Conservation (phyloP, 139 green algal genomes). For the Micractinium conductrix region DNA sequence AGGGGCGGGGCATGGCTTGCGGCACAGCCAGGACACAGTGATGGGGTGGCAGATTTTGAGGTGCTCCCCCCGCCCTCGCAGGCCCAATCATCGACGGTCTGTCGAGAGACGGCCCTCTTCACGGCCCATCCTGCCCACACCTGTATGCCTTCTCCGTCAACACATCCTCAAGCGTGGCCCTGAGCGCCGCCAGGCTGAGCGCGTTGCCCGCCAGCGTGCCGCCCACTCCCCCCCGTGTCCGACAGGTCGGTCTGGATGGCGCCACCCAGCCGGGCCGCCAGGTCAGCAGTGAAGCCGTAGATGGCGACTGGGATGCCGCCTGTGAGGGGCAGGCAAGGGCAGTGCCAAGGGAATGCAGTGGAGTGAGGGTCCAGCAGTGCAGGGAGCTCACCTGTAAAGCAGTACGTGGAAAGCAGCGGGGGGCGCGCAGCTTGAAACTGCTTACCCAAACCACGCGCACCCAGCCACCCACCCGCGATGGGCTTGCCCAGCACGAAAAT, state of each 20-base stretch:
- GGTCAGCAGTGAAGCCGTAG: neutral
- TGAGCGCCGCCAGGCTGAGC: neutral
- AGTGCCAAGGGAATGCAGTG: neutral
- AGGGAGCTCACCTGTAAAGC: neutral
- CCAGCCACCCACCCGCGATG: neutral
- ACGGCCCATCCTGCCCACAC: neutral
- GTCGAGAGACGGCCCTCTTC: too few species aligned
- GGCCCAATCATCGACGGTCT: too few species aligned
- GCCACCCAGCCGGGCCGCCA: neutral
- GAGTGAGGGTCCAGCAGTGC: too few species aligned
- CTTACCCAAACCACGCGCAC: neutral
- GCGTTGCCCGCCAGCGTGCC: conserved; percentile 18
- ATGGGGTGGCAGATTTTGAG: too few species aligned
- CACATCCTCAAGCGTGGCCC: neutral
- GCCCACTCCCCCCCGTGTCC: neutral
- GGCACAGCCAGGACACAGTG: too few species aligned
- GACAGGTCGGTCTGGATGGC: neutral
- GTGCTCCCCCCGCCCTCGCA: too few species aligned
- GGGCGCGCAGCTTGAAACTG: neutral
- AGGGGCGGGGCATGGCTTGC: too few species aligned
- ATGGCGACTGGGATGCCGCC: neutral
- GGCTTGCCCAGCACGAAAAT: conserved; percentile 14
- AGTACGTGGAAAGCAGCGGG: too few species aligned
- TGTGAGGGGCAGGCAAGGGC: neutral
- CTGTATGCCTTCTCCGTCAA: neutral